A percentile compares a stretch with the other conserved stretches of the same genome.
Conservation (phyloP, 108 stramenopile species). For the Cyclostephanos tholiformis region DNA sequence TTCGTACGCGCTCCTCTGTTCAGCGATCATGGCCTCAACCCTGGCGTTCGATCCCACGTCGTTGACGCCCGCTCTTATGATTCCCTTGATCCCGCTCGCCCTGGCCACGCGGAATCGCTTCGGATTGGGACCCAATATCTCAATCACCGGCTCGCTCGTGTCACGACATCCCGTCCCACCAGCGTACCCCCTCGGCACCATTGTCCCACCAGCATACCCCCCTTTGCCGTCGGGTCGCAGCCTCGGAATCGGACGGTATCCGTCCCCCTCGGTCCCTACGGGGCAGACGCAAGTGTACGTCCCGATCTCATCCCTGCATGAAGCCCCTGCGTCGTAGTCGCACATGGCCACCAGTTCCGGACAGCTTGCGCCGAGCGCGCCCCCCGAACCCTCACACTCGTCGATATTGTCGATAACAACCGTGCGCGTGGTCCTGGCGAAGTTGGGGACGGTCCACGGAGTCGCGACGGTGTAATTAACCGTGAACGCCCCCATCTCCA, state of each 20-base stretch:
- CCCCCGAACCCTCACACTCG: conserved; percentile 72
- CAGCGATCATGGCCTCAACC: conserved; percentile 30
- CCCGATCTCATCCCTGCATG: conserved; percentile 83
- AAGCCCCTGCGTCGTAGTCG: conserved; percentile 73
- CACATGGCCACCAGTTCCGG: conserved; percentile 82
- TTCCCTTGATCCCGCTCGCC: conserved; percentile 64
- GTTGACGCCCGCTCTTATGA: conserved; percentile 42
- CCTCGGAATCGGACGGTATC: conserved; percentile 61
- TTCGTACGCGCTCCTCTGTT: conserved; percentile 65
- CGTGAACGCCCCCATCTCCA: conserved; percentile 82
- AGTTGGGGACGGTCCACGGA: conserved; percentile 82
- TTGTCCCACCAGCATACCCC: conserved; percentile 31
- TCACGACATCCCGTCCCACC: conserved; percentile 91
- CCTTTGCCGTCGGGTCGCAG: conserved; percentile 29
- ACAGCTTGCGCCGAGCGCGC: conserved; percentile 49
- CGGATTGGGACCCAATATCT: conserved; percentile 81
- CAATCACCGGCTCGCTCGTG: conserved; percentile 79
- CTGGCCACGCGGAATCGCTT: conserved; percentile 74
- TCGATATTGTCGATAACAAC: conserved; percentile 92
- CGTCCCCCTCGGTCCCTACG: conserved; percentile 82
- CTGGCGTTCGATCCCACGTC: conserved; percentile 32
- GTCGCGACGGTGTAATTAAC: conserved; percentile 93
- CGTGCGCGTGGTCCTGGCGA: conserved; percentile 63
- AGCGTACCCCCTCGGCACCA: conserved; percentile 63
- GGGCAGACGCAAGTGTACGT: conserved; percentile 90